Evolutionary conservation across 2,329 filamentous ascomycete genomes (phyloP).

Genomic region (Lasiodiplodia gonubiensis): DNA sequence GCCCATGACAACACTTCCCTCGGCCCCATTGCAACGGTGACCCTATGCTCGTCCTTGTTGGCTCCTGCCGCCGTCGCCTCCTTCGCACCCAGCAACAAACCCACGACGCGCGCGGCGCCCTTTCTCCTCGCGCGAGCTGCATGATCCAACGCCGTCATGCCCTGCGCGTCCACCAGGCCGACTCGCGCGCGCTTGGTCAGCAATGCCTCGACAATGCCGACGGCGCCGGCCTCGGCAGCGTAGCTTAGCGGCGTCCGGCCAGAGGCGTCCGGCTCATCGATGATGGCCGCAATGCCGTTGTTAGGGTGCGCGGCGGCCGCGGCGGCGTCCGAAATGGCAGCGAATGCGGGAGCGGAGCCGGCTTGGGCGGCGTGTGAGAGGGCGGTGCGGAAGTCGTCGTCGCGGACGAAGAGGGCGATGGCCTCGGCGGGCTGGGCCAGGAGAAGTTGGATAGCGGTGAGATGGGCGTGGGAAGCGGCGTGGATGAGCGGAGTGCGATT

Average conservation of each 20-base stretch:
- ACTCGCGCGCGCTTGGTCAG: background rate
- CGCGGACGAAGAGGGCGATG: background rate
- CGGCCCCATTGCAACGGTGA: background rate
- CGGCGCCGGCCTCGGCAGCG: background rate
- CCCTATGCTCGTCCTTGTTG: background rate
- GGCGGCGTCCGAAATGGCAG: background rate
- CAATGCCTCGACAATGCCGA: background rate
- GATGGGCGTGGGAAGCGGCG: background rate
- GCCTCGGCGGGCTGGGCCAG: background rate
- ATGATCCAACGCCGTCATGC: background rate
- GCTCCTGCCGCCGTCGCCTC: background rate
- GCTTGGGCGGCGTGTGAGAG: background rate
- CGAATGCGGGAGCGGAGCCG: background rate
- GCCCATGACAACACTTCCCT: background rate
- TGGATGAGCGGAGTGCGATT: background rate
- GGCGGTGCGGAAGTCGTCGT: background rate
- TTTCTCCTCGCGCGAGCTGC: background rate
- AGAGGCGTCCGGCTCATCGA: background rate
- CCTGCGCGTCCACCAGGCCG: background rate
- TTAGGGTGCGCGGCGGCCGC: background rate
- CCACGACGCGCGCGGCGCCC: background rate
- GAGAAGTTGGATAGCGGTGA: too few relatives aligned
- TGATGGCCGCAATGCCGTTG: background rate
- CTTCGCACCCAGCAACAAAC: background rate
- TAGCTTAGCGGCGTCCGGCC: constrained; percentile 7